Base-by-base conservation (phyloP, 257 asterid species). In the Linaria vulgaris region DNA sequence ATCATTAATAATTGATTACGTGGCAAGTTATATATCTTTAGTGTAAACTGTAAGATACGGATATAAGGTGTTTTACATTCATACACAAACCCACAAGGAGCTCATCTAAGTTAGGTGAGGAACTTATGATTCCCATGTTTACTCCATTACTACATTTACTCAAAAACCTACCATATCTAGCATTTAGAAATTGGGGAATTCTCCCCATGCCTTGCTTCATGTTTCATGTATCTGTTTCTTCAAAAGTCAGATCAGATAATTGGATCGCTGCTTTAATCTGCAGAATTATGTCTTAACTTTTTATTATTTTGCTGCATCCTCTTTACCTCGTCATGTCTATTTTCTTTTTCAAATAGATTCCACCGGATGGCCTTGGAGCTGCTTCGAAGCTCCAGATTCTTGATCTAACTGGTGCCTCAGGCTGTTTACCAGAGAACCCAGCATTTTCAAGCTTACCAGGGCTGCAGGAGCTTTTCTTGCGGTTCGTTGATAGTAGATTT, bases 391-490 rank as follows among this genome's bases (percentile, higher is more conserved):
- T 92, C 72, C 97, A 80, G 69, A 78, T 92, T 81, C 79, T 92
- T 76, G 96, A 92, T 80, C 85, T 92, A 63, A 89, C 96, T 74
- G 94, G 97, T 16, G 82, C 87, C 46, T 57, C 69, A 15, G 83
- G 85, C 69, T 79, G 79, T 68, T 79, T 92, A 78, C 81, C 94
- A 38, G 94, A 81, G 63, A 56, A 78, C 68, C 96, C 90, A 15
- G 77, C 77, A 70, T 87, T 92, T 81, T 87, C 92, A 17, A 69
- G 82, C 79, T 68, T 92, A 60, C 72, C 83, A 17, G 85, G 85
- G 71, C 77, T 92, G 79, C 95, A 78, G 69, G 99, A 92, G 79
- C 99, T 92, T 69, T 89, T 89, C 76, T 70, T 92, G 74, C 89
- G 99, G 99, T 92, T 64, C 70, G 85, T 55, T 49, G 8, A 50